Base-by-base conservation (phyloP, 805 yeast species). In the Ogataea paradorogensis region DNA sequence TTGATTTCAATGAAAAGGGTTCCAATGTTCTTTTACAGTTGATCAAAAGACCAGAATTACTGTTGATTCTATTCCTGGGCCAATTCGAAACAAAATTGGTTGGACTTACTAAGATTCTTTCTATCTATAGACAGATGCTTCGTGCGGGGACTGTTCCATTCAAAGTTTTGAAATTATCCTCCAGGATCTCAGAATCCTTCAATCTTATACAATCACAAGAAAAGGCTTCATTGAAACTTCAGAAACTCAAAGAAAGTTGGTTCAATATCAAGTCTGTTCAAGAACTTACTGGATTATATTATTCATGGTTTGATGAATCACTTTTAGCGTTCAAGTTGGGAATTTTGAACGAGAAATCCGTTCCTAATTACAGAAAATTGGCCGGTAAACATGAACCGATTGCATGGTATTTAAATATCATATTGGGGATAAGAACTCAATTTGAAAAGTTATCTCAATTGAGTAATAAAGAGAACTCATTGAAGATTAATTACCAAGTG, bases 141-240 rank as follows among this genome's bases (percentile, higher is more conserved):
- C 70, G 91, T 50, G 82, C 82, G 44, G 91, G 90, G 28, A 76
- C 79, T 31, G 70, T 84, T 6, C 88, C 88, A 2, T 78, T 80
- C 58, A 68, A 82, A 46, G 29, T 78, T 2, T 54, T 71, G 26
- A 58, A 64, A 18, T 47, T 76, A 13, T 34, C 56, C 22, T 47
- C 47, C 14, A 71, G 70, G 44, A 9, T 76, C 0, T 52, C 62
- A 13, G 27, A 58, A 9, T 30, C 52, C 3, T 34, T 45, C 9
- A 13, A 15, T 2, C 10, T 56, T 4, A 32, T 42, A 5, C 48
- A 40, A 21, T 35, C 46, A 14, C 24, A 33, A 6, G 47, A 33
- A 4, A 44, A 46, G 32, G 40, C 43, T 6, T 54, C 55, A 6
- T 37, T 21, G 34, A 57, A 37, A 37, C 33, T 40, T n/a, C 50